Percentiles rank a stretch among this genome's conserved stretches.
These are phyloP conservation scores for Bruguiera sexangula DNA, from an alignment of 345 rosid species.

Conservation along the genomic window DNA sequence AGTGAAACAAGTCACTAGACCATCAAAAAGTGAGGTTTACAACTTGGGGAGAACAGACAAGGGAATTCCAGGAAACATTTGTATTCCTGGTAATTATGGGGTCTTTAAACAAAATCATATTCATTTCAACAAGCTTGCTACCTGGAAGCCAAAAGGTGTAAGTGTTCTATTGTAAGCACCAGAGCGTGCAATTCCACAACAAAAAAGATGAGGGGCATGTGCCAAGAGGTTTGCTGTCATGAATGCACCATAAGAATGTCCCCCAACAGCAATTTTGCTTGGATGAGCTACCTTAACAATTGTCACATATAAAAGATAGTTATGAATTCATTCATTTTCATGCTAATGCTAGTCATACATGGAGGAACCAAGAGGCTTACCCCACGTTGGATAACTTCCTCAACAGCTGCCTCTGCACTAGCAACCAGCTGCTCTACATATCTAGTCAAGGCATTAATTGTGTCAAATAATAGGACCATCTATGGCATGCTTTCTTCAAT, in stretches of 20 bases:
- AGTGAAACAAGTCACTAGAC: slow-evolving; percentile 8
- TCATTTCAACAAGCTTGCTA: slow-evolving; percentile 23
- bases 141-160: slow-evolving; percentile 98
- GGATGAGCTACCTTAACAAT: slow-evolving; percentile 78
- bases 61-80: not conserved
- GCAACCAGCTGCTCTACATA: slow-evolving; percentile 92
- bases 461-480: not conserved
- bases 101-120: not conserved
- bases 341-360: not conserved
- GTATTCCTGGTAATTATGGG: not conserved
- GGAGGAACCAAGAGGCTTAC: slow-evolving; percentile 41
- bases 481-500: not conserved
- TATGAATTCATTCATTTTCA: slow-evolving; percentile 12
- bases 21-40: slow-evolving; percentile 14
- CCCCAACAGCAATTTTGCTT: slow-evolving; percentile 87
- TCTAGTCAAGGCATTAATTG: slow-evolving; percentile 36
- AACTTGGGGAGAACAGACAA: not conserved
- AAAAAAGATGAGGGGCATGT: slow-evolving; percentile 96
- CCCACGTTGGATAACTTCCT: slow-evolving; percentile 88
- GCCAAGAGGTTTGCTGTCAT: slow-evolving; percentile 98
- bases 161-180: slow-evolving; percentile 99
- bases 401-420: slow-evolving; percentile 98
- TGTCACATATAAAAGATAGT: slow-evolving; percentile 21
- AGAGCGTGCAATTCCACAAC: slow-evolving; percentile 93
- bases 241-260: slow-evolving; percentile 99